Evolutionary conservation across 495 filamentous ascomycete genomes (phyloP), one percentile per base, ranked within the genome.

Genomic region (Penicillium steckii): DNA sequence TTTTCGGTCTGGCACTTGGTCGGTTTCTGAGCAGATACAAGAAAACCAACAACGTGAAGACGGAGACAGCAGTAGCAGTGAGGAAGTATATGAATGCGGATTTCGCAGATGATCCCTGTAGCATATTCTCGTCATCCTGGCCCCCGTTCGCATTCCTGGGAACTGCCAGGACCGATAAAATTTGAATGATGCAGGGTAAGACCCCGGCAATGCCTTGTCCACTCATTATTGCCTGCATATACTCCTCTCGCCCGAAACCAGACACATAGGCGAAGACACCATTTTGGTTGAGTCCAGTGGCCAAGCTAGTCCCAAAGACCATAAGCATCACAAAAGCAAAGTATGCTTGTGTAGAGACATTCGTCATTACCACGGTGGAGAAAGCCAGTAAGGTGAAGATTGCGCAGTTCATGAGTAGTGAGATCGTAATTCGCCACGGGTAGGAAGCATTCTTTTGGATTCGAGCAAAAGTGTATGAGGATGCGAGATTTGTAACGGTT

Each of bases 221-320:
- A 21, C 85, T 84, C 95, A 99, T 97, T 67, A 97, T 91, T 17
- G 86, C 94, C 68, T 97, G 92, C 44, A 88, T 96, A 71, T 96
- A 97, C 59, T 90, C 85, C 13, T 87, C 81, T 44, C 87, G 70
- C 17, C 85, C 90, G 56, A 96, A 96, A 23, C 87, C 86, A 7
- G 90, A 81, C 9, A 89, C 91, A 61, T 91, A 97, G 6, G 95
- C 88, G 67, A 97, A 97, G 27, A 92, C 83, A 42, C 95, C 94
- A 66, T 97, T 97, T 72, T 97, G 94, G 64, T 87, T 89, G 48
- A 97, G 75, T 0, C 88, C 95, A 0, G 91, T 83, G 1, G 89
- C 91, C 56, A 87, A 73, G 57, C 90, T 89, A 1, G 90, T 79
- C 5, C 76, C 67, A 46, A 86, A 85, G n/a, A 96, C 92, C 81